Percentiles rank a stretch among this genome's conserved stretches.
Conservation (phyloP, 176 grass and related monocot species). For the Aegilops sharonensis region DNA sequence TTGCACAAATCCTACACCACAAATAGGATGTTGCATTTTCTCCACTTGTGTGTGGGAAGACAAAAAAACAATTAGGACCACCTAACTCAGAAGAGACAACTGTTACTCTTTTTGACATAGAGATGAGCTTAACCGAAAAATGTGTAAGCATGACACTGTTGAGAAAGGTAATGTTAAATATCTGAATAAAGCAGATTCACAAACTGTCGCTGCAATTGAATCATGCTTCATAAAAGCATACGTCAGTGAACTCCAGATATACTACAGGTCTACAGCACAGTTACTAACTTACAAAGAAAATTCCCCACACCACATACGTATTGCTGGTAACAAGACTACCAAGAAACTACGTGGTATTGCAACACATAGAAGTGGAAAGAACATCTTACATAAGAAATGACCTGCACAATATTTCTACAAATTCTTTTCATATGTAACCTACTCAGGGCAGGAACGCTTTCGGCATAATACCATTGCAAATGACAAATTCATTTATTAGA, state of each 20-base stretch:
- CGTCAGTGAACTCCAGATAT: background rate
- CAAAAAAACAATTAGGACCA: background rate
- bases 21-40: background rate
- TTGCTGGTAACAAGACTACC: background rate
- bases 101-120: background rate
- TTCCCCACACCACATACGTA: background rate
- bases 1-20: slow-evolving; percentile 9
- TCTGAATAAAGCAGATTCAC: background rate
- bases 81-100: background rate
- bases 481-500: slow-evolving; percentile 13
- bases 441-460: background rate
- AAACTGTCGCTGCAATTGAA: background rate
- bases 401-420: background rate
- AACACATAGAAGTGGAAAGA: background rate
- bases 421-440: background rate
- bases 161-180: background rate
- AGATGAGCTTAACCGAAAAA: background rate
- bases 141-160: background rate
- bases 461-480: background rate
- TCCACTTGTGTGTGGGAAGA: background rate
- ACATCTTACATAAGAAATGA: background rate
- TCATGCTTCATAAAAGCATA: background rate
- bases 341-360: background rate
- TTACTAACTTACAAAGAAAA: background rate
- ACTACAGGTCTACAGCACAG: background rate